Evolutionary conservation across 441 rosid species (phyloP), one percentile per base, ranked within the genome.

Genomic region (Mallotus repandus): DNA sequence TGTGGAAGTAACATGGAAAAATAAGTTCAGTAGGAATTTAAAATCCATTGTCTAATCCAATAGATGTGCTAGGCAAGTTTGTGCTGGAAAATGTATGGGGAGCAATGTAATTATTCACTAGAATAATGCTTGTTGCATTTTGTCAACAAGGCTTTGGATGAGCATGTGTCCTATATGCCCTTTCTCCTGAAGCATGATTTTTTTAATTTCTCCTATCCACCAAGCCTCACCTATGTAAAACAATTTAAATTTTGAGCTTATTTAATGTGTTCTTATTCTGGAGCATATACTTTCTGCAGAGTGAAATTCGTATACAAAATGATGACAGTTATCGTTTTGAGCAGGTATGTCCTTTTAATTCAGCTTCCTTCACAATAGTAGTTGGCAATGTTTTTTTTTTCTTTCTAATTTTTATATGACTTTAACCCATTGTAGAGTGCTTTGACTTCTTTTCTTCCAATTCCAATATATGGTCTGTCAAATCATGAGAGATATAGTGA

Each of bases 221-320:
- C 12, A 11, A 15, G 32, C 13, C 12, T 11, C n/a, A 4, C 15
- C n/a, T 32, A 4, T n/a, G 9, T 15, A 25, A 29, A 57, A 6
- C 18, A 32, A 53, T 59, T 29, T 9, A 2, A 35, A 22, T 41
- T 41, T 56, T 19, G 8, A 45, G 25, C 49, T 69, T 65, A 49
- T 59, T 16, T 11, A 50, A 1, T 48, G 52, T 63, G 45, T 12
- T 43, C 72, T 74, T 74, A 43, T 61, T 66, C 66, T 14, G 16
- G 60, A 45, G 70, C 69, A 50, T 21, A 50, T 66, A 63, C 48
- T 76, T 64, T 71, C 70, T 85, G 88, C 98, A 96, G 99, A 87
- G 78, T 79, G 99, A 93, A 85, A 93, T 96, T 76, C 53, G 49
- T 52, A 83, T 89, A 76, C 99, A 93, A 81, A 96, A 93, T 58